Conservation (phyloP, 2,329 filamentous ascomycete species). For the Didymella sp. region DNA sequence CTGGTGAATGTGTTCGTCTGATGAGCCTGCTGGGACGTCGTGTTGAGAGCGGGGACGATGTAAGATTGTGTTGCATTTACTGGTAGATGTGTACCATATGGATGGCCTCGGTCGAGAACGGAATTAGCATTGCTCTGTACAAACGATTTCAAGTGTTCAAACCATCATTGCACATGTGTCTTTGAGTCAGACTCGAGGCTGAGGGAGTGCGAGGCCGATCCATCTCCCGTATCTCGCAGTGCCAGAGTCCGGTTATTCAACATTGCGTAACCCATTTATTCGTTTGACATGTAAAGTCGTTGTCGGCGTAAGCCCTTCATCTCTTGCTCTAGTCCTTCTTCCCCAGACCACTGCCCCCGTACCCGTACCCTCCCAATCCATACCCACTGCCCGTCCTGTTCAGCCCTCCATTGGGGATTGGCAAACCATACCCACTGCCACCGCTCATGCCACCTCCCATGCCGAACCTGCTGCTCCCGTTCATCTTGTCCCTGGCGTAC, state of each 20-base stretch:
- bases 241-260: too few relatives aligned
- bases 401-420: constrained; percentile 33
- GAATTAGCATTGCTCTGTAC: constrained; percentile 1
- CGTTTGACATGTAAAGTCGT: too few relatives aligned
- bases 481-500: constrained; percentile 63
- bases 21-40: background rate
- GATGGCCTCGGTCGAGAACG: too few relatives aligned
- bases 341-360: constrained; percentile 48
- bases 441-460: constrained; percentile 34
- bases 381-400: constrained; percentile 50
- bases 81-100: constrained; percentile 1
- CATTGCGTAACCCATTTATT: too few relatives aligned
- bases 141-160: background rate
- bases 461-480: constrained; percentile 48
- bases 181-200: too few relatives aligned
- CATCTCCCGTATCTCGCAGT: too few relatives aligned
- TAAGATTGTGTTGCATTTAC: constrained; percentile 3
- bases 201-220: too few relatives aligned
- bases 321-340: constrained; percentile 51
- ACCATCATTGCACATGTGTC: too few relatives aligned
- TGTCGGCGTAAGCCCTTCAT: background rate
- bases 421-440: constrained; percentile 42
- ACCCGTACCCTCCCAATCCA: constrained; percentile 53
- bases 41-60: too few relatives aligned
- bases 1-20: constrained; percentile 61